Percentiles rank a stretch among this genome's conserved stretches.
Evolutionary conservation across 306 rosid species (phyloP).

Genomic region (Rosa lucieae): DNA sequence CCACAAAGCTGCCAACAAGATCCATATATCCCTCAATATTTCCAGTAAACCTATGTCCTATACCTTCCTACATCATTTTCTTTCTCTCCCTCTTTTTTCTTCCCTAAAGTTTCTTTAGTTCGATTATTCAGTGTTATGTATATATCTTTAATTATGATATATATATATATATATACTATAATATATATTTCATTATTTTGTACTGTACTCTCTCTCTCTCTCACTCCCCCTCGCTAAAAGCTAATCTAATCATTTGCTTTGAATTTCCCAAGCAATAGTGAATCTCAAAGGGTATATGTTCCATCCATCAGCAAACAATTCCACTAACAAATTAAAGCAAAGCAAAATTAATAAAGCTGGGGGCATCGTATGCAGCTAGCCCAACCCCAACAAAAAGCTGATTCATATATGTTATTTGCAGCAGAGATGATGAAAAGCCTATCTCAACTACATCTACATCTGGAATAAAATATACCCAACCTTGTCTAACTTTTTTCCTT

Average conservation of each 20-base stretch:
- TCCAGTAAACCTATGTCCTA: background rate
- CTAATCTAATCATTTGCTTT: conserved; percentile 68
- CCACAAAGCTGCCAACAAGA: conserved; percentile 56
- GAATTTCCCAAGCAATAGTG: conserved; percentile 54
- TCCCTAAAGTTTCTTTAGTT: background rate
- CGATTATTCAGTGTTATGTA: background rate
- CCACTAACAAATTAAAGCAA: conserved; percentile 41
- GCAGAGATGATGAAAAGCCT: conserved; percentile 37
- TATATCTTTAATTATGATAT: background rate
- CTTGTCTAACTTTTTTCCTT: background rate
- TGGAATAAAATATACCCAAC: conserved; percentile 12
- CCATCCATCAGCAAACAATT: conserved; percentile 52
- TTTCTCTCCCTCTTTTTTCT: background rate
- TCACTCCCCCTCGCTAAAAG: background rate
- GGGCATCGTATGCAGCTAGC: conserved; percentile 41
- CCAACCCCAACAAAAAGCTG: conserved; percentile 43
- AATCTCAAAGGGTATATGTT: conserved; percentile 66
- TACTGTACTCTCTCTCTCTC: conserved; percentile 8
- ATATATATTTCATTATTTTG: background rate
- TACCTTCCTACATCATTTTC: conserved; percentile 22
- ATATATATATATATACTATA: background rate
- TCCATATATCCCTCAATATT: conserved; percentile 20
- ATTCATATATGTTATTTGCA: conserved; percentile 28
- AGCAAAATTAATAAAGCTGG: conserved; percentile 13
- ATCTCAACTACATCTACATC: conserved; percentile 24